These are phyloP conservation scores for Monilinia fructigena DNA, from an alignment of 2,329 filamentous ascomycete species.

Conservation along the genomic window DNA sequence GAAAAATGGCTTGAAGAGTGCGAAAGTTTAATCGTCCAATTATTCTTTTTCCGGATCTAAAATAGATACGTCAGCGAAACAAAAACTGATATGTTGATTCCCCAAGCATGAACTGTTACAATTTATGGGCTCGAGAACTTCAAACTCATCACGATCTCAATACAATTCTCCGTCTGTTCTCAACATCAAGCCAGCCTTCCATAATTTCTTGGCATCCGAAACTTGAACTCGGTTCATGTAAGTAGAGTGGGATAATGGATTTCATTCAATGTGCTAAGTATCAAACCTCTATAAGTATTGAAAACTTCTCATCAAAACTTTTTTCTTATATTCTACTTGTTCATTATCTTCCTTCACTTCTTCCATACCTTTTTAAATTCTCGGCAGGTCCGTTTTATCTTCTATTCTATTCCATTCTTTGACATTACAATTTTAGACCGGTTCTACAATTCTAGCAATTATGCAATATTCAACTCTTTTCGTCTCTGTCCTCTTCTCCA, in stretches of 20 bases:
- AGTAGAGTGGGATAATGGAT: neutral
- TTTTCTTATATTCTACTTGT: neutral
- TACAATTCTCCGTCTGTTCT: neutral
- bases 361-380: neutral
- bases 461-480: conserved; percentile 33
- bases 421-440: neutral
- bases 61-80: conserved; percentile 10
- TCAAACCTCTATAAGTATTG: conserved; percentile 9
- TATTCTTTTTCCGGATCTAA: neutral
- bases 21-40: neutral
- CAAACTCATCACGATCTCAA: neutral
- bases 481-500: conserved; percentile 31
- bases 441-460: conserved; percentile 21
- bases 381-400: conserved; percentile 21
- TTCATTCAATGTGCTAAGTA: conserved; percentile 2
- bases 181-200: neutral
- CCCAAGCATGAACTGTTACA: conserved; percentile 17
- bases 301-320: neutral
- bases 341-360: neutral
- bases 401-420: neutral
- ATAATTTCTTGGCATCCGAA: conserved; percentile 10
- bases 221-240: neutral
- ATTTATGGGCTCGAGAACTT: conserved; percentile 11
- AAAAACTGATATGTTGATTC: conserved; percentile 1
- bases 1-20: neutral